Evolutionary conservation across 2,329 filamentous ascomycete species (phyloP), one percentile per base, ranked within the genome.

Genomic region (Talaromyces sp.): DNA sequence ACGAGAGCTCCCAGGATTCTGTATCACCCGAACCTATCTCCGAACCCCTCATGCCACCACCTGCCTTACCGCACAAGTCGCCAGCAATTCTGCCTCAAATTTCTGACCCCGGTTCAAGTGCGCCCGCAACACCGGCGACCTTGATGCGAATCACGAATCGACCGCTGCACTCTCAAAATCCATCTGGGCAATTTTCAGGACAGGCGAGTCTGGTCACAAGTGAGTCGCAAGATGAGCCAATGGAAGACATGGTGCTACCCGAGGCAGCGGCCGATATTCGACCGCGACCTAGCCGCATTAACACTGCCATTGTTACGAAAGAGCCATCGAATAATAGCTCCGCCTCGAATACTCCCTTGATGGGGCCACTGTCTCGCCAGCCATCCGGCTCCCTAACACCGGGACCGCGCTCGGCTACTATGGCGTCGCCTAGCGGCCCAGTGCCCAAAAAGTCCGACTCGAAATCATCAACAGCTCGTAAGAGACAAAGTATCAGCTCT

Each of bases 81-180:
- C 79, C 80, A 16, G 71, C 73, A 35, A 75, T 80, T 24, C 65
- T 69, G 31, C 74, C 77, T 1, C 76, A 78, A 63, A 63, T 66
- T 33, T 59, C 70, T 22, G 69, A 75, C 63, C 68, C 74, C 57
- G 67, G 67, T 60, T 68, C 71, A 31, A 70, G 86, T 57, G 79
- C 88, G 61, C 91, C 91, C 11, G 93, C 92, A 1, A 96, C 93
- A 0, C 93, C 93, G 0, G 92, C 93, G 9, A 96, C 93, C 7
- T 79, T 97, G 66, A 97, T 97, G 90, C 90, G 87, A 71, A 83
- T 94, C 50, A 84, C 71, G 61, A 85, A 84, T 68, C 82, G 81
- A 64, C 64, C 64, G 6, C 76, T 77, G 27, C 74, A 74, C 62
- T 74, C 77, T 14, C 77, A 82, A 35, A 73, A 78, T 22, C 63